Conservation (phyloP, 1,139 yeast genomes). For the Diutina scorzettiae region DNA sequence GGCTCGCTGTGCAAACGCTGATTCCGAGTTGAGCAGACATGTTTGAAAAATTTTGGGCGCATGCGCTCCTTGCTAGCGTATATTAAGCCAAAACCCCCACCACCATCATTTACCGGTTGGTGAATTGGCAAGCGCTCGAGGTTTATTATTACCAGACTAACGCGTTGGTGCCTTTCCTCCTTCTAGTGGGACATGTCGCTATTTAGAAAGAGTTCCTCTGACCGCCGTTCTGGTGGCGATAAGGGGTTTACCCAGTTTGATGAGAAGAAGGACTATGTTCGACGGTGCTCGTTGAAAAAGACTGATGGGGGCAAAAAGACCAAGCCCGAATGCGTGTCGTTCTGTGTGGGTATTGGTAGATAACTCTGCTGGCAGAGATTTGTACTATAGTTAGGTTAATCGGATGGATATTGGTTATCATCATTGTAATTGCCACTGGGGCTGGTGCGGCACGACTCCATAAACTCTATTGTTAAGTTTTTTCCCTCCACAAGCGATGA, state of each 20-base stretch:
- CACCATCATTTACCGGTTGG: too few relatives aligned
- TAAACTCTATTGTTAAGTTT: too few relatives aligned
- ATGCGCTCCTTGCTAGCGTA: background rate
- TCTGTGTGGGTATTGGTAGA: background rate
- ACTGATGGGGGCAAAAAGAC: background rate
- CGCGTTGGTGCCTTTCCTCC: too few relatives aligned
- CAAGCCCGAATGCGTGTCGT: slow-evolving; percentile 5
- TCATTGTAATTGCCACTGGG: too few relatives aligned
- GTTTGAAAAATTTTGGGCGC: slow-evolving; percentile 2
- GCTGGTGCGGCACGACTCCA: too few relatives aligned
- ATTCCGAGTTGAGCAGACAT: slow-evolving; percentile 3
- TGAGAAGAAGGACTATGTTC: slow-evolving; percentile 4
- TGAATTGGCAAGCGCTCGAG: too few relatives aligned
- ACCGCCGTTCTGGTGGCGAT: background rate
- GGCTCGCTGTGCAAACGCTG: slow-evolving; percentile 6
- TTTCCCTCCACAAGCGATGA: too few relatives aligned
- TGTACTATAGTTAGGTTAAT: background rate
- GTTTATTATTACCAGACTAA: too few relatives aligned
- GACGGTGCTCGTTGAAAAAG: slow-evolving; percentile 4
- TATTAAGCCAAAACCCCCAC: background rate
- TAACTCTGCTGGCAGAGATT: background rate
- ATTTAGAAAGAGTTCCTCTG: slow-evolving; percentile 3
- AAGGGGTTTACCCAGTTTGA: background rate
- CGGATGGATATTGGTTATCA: too few relatives aligned
- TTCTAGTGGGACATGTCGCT: slow-evolving; percentile 6